Percentiles rank a stretch among this genome's conserved stretches.
Evolutionary conservation across 1,139 yeast genomes (phyloP).

Genomic region (Yamadazyma songkhlaensis): DNA sequence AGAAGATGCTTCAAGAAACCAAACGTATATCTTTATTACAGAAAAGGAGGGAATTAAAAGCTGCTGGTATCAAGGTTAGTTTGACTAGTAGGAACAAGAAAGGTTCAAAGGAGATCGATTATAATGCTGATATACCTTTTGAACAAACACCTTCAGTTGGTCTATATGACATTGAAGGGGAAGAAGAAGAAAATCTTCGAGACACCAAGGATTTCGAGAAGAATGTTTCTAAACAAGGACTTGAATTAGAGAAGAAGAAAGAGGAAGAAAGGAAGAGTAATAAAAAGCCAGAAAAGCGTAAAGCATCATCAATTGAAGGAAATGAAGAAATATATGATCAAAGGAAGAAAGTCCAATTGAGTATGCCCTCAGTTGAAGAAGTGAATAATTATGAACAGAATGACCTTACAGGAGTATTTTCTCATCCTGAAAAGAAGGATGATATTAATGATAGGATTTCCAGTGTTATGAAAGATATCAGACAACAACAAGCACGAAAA

Average conservation of each 20-base stretch:
- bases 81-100: slow-evolving; percentile 51
- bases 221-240: slow-evolving; percentile 47
- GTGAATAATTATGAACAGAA: slow-evolving; percentile 9
- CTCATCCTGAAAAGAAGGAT: slow-evolving; percentile 3
- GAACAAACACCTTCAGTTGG: slow-evolving; percentile 75
- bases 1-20: slow-evolving; percentile 71
- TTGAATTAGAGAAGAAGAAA: slow-evolving; percentile 37
- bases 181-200: slow-evolving; percentile 38
- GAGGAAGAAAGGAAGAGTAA: slow-evolving; percentile 22
- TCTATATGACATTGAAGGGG: slow-evolving; percentile 64
- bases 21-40: slow-evolving; percentile 74
- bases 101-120: slow-evolving; percentile 63
- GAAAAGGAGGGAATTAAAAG: slow-evolving; percentile 79
- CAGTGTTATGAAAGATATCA: slow-evolving; percentile 23
- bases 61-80: slow-evolving; percentile 72
- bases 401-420: slow-evolving; percentile 14
- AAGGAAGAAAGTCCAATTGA: slow-evolving; percentile 52
- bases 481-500: slow-evolving; percentile 13
- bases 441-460: slow-evolving; percentile 32
- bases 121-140: slow-evolving; percentile 78
- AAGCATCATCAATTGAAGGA: slow-evolving; percentile 18
- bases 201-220: slow-evolving; percentile 44
- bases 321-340: slow-evolving; percentile 32
- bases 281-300: slow-evolving; percentile 13
- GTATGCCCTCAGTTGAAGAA: slow-evolving; percentile 34